Evolutionary conservation across 1,139 yeast genomes (phyloP).

Genomic region (Geotrichum histeridarum): DNA sequence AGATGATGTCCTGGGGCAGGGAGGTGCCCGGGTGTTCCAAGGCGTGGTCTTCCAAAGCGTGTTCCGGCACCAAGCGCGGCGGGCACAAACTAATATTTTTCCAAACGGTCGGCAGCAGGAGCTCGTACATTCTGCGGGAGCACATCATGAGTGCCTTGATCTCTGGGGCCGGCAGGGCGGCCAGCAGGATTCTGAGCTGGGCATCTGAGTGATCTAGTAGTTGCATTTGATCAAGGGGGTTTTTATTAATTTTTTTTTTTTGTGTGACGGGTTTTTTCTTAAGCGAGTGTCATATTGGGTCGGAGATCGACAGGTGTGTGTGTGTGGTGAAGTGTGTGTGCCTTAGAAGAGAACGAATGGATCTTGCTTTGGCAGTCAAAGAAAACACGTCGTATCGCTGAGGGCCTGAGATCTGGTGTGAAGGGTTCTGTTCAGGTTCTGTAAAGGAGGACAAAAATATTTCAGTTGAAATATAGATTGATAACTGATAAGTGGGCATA

Average conservation of each 20-base stretch:
- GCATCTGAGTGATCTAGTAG: constrained; percentile 4
- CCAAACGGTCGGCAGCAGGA: constrained; percentile 8
- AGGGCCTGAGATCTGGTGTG: background rate
- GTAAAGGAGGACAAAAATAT: background rate
- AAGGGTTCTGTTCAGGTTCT: background rate
- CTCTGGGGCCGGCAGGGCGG: constrained; percentile 4
- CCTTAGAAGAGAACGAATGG: background rate
- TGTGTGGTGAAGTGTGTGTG: background rate
- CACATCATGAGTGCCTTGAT: constrained; percentile 4
- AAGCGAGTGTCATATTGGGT: background rate
- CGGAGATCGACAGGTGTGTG: background rate
- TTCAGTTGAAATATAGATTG: background rate
- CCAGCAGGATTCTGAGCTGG: constrained; percentile 3
- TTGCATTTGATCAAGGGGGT: background rate
- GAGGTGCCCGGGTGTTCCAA: constrained; percentile 15
- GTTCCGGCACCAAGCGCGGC: constrained; percentile 12
- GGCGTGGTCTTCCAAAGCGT: constrained; percentile 10
- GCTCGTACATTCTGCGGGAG: constrained; percentile 1
- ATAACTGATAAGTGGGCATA: background rate
- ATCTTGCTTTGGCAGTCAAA: constrained; percentile 9
- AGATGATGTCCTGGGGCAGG: constrained; percentile 8
- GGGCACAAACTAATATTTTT: constrained; percentile 14
- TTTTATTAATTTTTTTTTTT: background rate
- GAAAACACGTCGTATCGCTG: constrained; percentile 2
- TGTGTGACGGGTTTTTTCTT: background rate